Evolutionary conservation across 257 asterid species (phyloP), one percentile per base, ranked within the genome.

Genomic region (Solanum gandarillasii): DNA sequence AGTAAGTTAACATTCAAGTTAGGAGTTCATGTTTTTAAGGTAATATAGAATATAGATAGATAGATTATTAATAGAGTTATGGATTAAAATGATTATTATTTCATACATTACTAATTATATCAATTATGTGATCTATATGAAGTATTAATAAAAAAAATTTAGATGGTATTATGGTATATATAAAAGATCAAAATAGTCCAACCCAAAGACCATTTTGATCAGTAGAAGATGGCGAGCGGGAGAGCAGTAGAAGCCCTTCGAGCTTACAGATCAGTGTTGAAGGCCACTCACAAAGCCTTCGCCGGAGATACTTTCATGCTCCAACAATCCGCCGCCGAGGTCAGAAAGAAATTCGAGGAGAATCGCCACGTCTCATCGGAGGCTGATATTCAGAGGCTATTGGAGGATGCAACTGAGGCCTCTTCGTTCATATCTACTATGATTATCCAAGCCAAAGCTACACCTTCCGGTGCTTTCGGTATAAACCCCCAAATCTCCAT

Each of bases 401-500:
- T 95, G 55, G 95, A 94, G 55, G 98, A 97, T 89, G 99, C 99
- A 12, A 94, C 93, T 34, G 99, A 96, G 93, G 98, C 99, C 27
- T 93, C 98, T 25, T 92, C 92, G 27, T 97, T 96, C 96, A 94
- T 96, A 86, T 91, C 98, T 39, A 96, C 92, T 90, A 94, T 93
- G 98, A 92, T 95, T 87, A 99, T 97, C 39, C 99, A 96, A 89
- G 99, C 99, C 87, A 96, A 95, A 93, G 98, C 95, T 93, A 96
- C 89, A 87, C 94, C 94, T 0, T 95, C 95, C 76, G 99, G 99
- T 71, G 95, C 98, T 71, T 97, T 95, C 68, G 99, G 99, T 96
- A 92, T n/a, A 83, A 38, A 4, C 12, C 21, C 32, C 11, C 65
- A 55, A 38, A 21, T 75, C 32, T 68, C 73, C 34, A 74, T n/a